Base-by-base conservation (phyloP, 768 basidiomycete genomes). In the Mrakia frigida region DNA sequence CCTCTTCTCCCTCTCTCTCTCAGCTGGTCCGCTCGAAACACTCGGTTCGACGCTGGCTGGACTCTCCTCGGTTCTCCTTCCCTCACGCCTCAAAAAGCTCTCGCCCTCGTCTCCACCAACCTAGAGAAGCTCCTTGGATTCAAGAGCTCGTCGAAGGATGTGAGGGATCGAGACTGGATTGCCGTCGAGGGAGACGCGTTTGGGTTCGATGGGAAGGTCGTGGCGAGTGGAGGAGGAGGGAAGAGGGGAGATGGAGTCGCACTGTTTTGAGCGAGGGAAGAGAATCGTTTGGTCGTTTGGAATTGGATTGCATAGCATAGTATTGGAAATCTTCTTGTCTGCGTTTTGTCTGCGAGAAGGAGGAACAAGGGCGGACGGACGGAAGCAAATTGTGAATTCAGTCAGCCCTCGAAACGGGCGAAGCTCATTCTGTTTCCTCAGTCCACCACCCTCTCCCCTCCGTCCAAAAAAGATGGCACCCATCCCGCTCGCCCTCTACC, bases 41-140 rank as follows among this genome's bases (percentile, higher is more conserved):
- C 90, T 10, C 87, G 91, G 21, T 91, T 94, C 79, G 93, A 96
- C 79, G 83, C 89, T 41, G 91, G 88, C 60, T 95, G 94, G 93
- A 91, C 90, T 78, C 79, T 88, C 84, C 28, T 71, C n/a, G 37
- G 31, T 21, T 74, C 77, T 14, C 59, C 31, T 37, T 69, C 73
- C 41, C 77, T 78, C 11, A 56, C 73, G 14, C 43, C 31, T 13
- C n/a, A 52, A 52, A 35, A n/a, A 0, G 89, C 90, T 0, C 81
- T 89, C 53, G 87, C 86, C 7, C 83, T 89, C 4, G 88, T 85
- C 13, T 87, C 87, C 52, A 84, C 85, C 39, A 89, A 89, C 80
- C 79, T 90, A 14, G 88, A 88, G 78, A 84, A 85, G 53, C 81
- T 90, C 35, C 83, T 89, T 79, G 87, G 86, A 11, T 77, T 86